These are phyloP conservation scores for Erodium moschatum DNA, from an alignment of 441 rosid species.

Conservation along the genomic window DNA sequence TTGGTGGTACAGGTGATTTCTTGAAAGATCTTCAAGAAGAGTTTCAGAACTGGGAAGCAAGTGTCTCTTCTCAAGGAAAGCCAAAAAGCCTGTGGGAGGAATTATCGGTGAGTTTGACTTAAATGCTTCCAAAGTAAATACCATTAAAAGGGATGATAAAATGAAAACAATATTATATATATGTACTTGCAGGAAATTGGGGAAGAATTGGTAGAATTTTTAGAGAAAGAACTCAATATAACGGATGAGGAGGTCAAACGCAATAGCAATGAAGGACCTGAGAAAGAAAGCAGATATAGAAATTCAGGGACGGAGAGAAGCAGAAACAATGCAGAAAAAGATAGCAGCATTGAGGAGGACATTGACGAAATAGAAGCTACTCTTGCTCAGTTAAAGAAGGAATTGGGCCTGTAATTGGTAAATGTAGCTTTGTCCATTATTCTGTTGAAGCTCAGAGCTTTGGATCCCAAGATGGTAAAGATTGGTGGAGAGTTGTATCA, in stretches of 20 bases:
- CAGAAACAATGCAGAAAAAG: conserved; percentile 27
- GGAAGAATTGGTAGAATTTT: conserved; percentile 91
- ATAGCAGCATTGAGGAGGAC: conserved; percentile 56
- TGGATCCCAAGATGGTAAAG: neutral
- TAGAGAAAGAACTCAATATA: conserved; percentile 87
- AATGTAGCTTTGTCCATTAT: neutral
- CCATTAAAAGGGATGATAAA: neutral
- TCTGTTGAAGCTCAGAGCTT: neutral
- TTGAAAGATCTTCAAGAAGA: conserved; percentile 89
- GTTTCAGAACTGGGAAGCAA: conserved; percentile 76
- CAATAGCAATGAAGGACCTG: conserved; percentile 21
- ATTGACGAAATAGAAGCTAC: conserved; percentile 88
- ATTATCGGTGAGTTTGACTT: conserved; percentile 45
- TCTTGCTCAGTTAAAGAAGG: conserved; percentile 73
- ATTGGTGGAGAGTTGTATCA: no score
- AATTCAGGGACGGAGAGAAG: conserved; percentile 25
- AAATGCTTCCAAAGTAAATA: neutral
- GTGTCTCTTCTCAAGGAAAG: conserved; percentile 64
- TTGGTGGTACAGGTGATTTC: conserved; percentile 62
- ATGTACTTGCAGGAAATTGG: conserved; percentile 57
- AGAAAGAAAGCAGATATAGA: conserved; percentile 24
- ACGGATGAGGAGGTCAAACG: conserved; percentile 40
- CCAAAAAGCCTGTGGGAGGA: conserved; percentile 98
- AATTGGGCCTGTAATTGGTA: conserved; percentile 52
- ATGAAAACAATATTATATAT: neutral